Percentiles rank a stretch among this genome's conserved stretches.
Evolutionary conservation across 1,284 basidiomycete genomes (phyloP).

Genomic region (Dichomitus squalens): DNA sequence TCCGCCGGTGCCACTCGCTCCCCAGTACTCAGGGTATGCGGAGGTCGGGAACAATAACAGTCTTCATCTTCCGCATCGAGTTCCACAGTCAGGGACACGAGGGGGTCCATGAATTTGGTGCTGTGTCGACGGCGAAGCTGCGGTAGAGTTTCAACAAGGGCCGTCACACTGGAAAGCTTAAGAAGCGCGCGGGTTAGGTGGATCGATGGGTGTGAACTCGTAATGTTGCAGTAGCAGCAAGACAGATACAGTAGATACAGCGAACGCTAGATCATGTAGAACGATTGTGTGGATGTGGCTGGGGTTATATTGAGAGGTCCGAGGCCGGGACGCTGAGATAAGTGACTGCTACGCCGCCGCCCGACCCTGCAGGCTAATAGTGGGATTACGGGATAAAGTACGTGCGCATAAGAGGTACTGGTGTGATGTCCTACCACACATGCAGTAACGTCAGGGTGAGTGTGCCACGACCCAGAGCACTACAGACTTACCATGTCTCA

Average conservation of each 20-base stretch:
- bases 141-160: not conserved
- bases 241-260: slow-evolving; percentile 7
- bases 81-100: not conserved
- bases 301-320: not conserved
- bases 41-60: not conserved
- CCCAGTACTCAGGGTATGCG: not conserved
- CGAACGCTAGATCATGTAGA: slow-evolving; percentile 4
- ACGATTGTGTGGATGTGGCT: slow-evolving; percentile 10
- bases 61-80: not conserved
- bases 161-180: not conserved
- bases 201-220: not conserved
- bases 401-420: slow-evolving; percentile 4
- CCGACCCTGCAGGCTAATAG: slow-evolving; percentile 12
- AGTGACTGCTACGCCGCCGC: slow-evolving; percentile 2
- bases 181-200: not conserved
- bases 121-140: not conserved
- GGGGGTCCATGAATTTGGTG: not conserved
- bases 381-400: slow-evolving; percentile 9
- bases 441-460: not conserved
- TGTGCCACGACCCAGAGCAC: no score
- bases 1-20: not conserved
- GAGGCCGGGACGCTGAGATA: not conserved
- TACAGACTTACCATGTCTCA: no score
- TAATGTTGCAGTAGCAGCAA: not conserved
- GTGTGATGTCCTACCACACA: not conserved